Evolutionary conservation across 805 yeast species (phyloP).

Genomic region (Blastobotrys attinorum): DNA sequence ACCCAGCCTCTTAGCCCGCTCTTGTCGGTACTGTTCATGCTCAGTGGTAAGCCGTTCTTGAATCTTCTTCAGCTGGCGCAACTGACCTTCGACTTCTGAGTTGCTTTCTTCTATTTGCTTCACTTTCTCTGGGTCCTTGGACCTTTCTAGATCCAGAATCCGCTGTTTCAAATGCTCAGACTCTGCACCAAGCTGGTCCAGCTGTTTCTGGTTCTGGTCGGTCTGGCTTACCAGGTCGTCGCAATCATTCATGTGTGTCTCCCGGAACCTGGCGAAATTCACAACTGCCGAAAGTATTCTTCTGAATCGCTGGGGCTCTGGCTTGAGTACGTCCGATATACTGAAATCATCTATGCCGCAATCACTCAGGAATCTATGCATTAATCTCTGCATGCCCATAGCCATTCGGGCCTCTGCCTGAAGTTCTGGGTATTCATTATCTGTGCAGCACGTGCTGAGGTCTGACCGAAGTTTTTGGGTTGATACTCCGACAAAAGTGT

Average conservation of each 20-base stretch:
- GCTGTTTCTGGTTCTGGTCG: constrained; percentile 38
- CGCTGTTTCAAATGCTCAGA: constrained; percentile 32
- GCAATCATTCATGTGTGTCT: constrained; percentile 63
- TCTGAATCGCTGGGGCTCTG: constrained; percentile 60
- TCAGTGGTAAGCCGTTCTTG: constrained; percentile 59
- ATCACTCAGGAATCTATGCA: constrained; percentile 53
- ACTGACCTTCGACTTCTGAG: constrained; percentile 49
- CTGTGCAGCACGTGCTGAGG: constrained; percentile 28
- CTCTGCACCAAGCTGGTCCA: constrained; percentile 35
- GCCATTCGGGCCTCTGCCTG: constrained; percentile 38
- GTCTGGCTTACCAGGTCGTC: constrained; percentile 51
- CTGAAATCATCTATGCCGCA: constrained; percentile 77
- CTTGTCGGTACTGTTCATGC: constrained; percentile 54
- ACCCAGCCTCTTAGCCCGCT: constrained; percentile 50
- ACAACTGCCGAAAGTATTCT: constrained; percentile 74
- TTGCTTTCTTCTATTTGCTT: constrained; percentile 42
- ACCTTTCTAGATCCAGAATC: constrained; percentile 30
- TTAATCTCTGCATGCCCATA: constrained; percentile 50
- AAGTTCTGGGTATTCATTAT: constrained; percentile 29
- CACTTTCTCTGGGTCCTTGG: constrained; percentile 19
- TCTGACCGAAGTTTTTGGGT: constrained; percentile 25
- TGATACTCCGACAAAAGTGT: constrained; percentile 48
- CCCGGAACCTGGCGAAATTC: constrained; percentile 78
- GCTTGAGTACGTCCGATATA: constrained; percentile 64
- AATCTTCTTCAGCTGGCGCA: constrained; percentile 48